Evolutionary conservation across 768 basidiomycete genomes (phyloP).

Genomic region (Ramaria sp.): DNA sequence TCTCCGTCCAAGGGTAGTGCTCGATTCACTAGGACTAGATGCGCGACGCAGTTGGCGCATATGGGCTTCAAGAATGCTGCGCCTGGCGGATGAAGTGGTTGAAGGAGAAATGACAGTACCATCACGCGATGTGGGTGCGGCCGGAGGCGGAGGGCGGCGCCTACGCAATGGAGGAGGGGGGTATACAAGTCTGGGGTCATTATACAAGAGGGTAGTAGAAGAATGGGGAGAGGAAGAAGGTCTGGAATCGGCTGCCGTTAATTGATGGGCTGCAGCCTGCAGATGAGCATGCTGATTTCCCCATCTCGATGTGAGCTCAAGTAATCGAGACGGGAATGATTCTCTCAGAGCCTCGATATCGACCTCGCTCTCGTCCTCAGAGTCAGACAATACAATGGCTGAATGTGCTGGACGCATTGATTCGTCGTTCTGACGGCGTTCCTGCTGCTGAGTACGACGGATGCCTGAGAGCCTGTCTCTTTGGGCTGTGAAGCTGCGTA

Average conservation of each 20-base stretch:
- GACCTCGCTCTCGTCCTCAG: neutral
- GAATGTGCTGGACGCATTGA: neutral
- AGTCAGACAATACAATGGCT: neutral
- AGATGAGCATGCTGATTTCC: neutral
- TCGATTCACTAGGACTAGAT: neutral
- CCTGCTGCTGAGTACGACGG: neutral
- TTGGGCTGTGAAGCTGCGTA: neutral
- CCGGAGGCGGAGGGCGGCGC: neutral
- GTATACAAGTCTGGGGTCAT: neutral
- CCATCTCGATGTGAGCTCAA: neutral
- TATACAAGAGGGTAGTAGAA: neutral
- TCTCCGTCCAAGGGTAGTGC: neutral
- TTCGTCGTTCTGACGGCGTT: neutral
- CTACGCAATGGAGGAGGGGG: neutral
- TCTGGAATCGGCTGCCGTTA: neutral
- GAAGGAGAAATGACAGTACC: neutral
- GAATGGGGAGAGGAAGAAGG: neutral
- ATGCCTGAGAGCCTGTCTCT: neutral
- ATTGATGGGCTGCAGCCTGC: neutral
- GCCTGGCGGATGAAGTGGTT: neutral
- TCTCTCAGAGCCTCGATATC: neutral
- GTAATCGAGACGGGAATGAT: neutral
- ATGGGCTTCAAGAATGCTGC: constrained; percentile 3
- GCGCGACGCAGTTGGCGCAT: neutral
- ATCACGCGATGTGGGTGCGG: neutral